These are phyloP conservation scores for Pestalotiopsis sp. DNA, from an alignment of 2,329 filamentous ascomycete species.

Conservation along the genomic window DNA sequence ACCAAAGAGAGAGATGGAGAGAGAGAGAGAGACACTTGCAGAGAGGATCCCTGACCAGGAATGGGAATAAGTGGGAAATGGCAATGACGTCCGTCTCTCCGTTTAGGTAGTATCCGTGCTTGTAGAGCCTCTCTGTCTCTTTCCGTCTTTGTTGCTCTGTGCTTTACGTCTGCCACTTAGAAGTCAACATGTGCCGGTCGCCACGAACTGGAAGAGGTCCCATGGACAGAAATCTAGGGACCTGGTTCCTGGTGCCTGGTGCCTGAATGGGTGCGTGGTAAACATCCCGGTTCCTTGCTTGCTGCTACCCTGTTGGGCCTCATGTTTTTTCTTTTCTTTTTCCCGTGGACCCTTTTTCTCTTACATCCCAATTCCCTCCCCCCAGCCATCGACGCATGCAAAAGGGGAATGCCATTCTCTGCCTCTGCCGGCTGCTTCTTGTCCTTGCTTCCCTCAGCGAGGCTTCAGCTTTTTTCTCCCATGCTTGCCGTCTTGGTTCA, in stretches of 20 bases:
- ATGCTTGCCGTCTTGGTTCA: neutral
- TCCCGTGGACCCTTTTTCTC: neutral
- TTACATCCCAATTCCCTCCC: neutral
- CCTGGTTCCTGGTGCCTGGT: neutral
- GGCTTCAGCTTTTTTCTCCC: neutral
- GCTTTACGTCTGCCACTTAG: neutral
- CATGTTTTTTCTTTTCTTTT: neutral
- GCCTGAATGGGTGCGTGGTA: too few species aligned
- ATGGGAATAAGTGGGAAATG: neutral
- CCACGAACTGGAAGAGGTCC: neutral
- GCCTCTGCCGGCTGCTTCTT: neutral
- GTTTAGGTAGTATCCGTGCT: neutral
- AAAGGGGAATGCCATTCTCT: neutral
- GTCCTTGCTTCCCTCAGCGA: too few species aligned
- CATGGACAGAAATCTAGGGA: neutral
- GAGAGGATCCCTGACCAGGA: neutral
- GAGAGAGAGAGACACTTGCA: neutral
- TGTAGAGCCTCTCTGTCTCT: neutral
- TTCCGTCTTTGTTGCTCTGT: neutral
- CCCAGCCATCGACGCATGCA: neutral
- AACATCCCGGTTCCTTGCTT: neutral
- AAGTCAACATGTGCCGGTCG: neutral
- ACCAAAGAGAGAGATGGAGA: neutral
- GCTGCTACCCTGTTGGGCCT: neutral
- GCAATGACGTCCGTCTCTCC: neutral